Evolutionary conservation across 2,329 filamentous ascomycete species (phyloP).

Genomic region (Nannizziopsis arthrosporioides): DNA sequence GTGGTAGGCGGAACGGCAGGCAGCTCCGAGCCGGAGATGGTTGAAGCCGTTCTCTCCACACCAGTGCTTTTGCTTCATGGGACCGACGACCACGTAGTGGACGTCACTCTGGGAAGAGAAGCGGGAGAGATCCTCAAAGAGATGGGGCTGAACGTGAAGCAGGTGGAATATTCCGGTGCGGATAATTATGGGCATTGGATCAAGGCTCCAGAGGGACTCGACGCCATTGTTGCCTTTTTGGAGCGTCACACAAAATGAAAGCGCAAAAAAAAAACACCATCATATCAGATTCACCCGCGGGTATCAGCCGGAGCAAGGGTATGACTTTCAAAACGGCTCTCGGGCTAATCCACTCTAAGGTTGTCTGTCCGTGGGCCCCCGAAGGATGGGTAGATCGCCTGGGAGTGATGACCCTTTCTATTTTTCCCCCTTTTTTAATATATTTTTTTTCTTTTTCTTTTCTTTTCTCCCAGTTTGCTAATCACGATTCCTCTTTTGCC

Average conservation of each 20-base stretch:
- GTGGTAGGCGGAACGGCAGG: neutral
- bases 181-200: constrained; percentile 40
- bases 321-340: too few species aligned
- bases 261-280: neutral
- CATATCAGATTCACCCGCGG: too few species aligned
- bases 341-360: too few species aligned
- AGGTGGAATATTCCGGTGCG: constrained; percentile 34
- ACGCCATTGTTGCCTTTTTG: constrained; percentile 32
- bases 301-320: too few species aligned
- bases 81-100: constrained; percentile 38
- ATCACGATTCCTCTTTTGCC: too few species aligned
- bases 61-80: constrained; percentile 39
- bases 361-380: too few species aligned
- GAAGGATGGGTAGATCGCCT: too few species aligned
- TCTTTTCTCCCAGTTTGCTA: too few species aligned
- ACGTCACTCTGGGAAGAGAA: constrained; percentile 33
- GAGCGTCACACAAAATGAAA: constrained; percentile 1
- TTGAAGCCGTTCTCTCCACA: constrained; percentile 20
- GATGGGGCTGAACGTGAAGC: constrained; percentile 16
- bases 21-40: neutral
- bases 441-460: too few species aligned
- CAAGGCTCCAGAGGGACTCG: constrained; percentile 38
- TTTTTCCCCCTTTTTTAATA: too few species aligned
- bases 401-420: too few species aligned
- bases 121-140: constrained; percentile 24